Base-by-base conservation (phyloP, 2,329 filamentous ascomycete genomes). In the Ophiostoma sp. region DNA sequence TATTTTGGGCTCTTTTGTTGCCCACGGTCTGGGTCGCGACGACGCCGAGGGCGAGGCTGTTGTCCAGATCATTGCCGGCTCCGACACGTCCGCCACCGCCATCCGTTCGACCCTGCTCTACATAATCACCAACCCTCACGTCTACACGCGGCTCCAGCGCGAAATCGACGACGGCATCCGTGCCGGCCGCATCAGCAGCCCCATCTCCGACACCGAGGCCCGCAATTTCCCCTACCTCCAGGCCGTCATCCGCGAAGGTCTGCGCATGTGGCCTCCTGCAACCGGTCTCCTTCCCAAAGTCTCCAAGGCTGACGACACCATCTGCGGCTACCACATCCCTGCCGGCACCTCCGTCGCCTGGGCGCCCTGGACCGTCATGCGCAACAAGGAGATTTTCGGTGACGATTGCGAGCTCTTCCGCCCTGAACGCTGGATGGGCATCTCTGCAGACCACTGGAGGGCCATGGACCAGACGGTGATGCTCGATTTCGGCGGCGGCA, bases 161-260 rank as follows among this genome's bases (percentile, higher is more conserved):
- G 78, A 87, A 76, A 83, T 86, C 11, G 74, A 80, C 82, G 70
- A 76, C 69, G 66, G 82, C 80, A 2, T 81, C 12, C 48, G 59
- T 31, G 69, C 78, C 74, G 78, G 78, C 52, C 70, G 71, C 33
- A 75, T 80, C 55, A 77, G 76, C 1, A 82, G 82, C 19, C 79
- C 79, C 57, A 78, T 81, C 70, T 78, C 77, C 7, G 80, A 84
- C 57, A 76, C 78, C 0, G 81, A 85, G 75, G 81, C 81, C 0
- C 80, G 80, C 25, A 76, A 77, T 7, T 79, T 87, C 12, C 81
- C 82, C 0, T 88, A 86, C 74, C 80, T 89, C 11, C 83, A 85
- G 75, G 86, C 86, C 0, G 83, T 84, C 8, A 82, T 88, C 52
- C 83, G 83, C 66, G 87, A 88, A 76, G 83, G 82, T 0, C 78